Evolutionary conservation across 257 asterid species (phyloP).

Genomic region (Anisodus tanguticus): DNA sequence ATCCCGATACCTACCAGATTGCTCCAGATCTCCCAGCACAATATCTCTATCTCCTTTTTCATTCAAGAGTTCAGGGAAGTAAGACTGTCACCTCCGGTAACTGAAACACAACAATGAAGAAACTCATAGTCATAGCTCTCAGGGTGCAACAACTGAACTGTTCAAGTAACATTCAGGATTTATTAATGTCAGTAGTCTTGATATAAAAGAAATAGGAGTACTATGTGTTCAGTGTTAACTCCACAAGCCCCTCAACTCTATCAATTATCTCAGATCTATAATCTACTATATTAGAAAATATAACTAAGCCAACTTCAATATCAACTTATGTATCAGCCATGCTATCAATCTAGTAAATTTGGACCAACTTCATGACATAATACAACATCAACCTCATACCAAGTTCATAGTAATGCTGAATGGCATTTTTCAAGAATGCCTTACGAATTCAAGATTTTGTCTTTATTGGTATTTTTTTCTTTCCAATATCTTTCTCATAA

Average conservation of each 20-base stretch:
- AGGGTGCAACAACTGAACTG: neutral
- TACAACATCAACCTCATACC: no score
- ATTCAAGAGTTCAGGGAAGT: no score
- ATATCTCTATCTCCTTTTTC: no score
- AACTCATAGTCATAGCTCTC: neutral
- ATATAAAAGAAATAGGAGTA: neutral
- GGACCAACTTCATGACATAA: no score
- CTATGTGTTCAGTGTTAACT: neutral
- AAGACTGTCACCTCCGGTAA: no score
- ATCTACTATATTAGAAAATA: neutral
- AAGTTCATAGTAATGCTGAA: neutral
- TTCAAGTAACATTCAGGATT: neutral
- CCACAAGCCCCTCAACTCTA: neutral
- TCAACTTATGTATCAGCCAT: slow-evolving; percentile 11
- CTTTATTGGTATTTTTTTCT: neutral
- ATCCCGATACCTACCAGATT: no score
- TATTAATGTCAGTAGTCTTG: neutral
- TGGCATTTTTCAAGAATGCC: neutral
- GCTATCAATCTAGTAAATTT: neutral
- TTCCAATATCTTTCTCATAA: neutral
- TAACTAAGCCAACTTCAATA: neutral
- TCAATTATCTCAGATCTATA: neutral
- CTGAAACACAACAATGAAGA: neutral
- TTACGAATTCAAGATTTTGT: neutral
- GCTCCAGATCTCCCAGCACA: no score